phyloP scores from a whole-genome alignment of 208 protist genomes.

The Wallacemonas sp. region DNA sequence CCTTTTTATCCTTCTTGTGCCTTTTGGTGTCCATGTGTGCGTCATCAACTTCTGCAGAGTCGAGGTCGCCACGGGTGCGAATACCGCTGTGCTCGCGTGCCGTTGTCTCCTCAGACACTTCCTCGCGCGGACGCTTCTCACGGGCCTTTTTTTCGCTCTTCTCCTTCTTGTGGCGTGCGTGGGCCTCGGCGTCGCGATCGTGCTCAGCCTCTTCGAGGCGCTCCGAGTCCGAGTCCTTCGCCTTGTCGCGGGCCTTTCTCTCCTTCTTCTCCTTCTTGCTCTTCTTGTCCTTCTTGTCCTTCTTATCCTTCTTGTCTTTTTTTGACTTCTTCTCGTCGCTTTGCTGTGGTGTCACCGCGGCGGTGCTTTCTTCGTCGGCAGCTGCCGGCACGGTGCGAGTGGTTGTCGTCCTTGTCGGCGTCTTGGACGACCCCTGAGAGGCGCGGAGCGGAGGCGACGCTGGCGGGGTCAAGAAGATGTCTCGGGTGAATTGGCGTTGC shows the following conservation, averaged over 20 bases:
- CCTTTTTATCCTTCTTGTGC: constrained; percentile 9
- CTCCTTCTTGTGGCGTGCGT: not conserved
- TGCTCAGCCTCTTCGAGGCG: not conserved
- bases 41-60: not conserved
- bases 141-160: not conserved
- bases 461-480: not conserved
- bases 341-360: not conserved
- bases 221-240: no score
- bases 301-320: constrained; percentile 8
- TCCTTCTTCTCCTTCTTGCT: not conserved
- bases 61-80: no score
- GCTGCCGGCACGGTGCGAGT: not conserved
- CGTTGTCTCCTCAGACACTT: not conserved
- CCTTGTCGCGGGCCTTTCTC: not conserved
- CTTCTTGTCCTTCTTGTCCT: not conserved
- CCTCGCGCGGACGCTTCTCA: constrained; percentile 3
- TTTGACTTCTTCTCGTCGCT: not conserved
- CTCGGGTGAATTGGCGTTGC: not conserved
- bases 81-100: no score
- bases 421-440: not conserved
- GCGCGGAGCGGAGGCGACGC: not conserved
- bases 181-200: not conserved
- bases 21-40: no score
- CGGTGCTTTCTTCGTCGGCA: not conserved
- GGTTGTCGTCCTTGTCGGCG: not conserved